phyloP scores from a whole-genome alignment of 176 grass and related monocot species.

The Rhynchospora breviuscula region DNA sequence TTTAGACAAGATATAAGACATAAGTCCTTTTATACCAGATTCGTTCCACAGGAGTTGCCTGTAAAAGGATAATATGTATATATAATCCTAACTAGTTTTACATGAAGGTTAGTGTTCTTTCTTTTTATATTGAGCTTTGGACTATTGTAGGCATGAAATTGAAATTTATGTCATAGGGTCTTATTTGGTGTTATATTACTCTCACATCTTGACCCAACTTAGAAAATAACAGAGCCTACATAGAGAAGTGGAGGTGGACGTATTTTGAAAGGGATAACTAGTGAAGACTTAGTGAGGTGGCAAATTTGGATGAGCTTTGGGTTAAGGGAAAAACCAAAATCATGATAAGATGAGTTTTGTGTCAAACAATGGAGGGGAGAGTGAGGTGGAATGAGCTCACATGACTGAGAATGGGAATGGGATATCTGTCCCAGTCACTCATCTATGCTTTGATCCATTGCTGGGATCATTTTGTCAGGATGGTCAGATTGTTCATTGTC shows the following conservation, averaged over 20 bases:
- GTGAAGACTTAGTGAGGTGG: background rate
- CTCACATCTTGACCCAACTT: background rate
- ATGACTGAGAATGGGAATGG: background rate
- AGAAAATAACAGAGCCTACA: background rate
- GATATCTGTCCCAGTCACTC: background rate
- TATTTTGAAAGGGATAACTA: background rate
- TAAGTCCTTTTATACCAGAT: background rate
- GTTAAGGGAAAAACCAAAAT: too few species aligned
- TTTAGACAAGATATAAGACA: background rate
- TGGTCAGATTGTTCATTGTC: too few species aligned
- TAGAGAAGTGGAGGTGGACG: background rate
- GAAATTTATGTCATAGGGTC: background rate
- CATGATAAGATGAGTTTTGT: too few species aligned
- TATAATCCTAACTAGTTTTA: background rate
- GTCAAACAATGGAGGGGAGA: too few species aligned
- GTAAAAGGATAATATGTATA: background rate
- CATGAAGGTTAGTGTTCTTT: background rate
- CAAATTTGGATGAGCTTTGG: background rate
- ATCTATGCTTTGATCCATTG: background rate
- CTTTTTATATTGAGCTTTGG: background rate
- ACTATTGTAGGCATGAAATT: background rate
- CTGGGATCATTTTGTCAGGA: background rate
- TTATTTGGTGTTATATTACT: background rate
- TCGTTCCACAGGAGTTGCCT: too few species aligned
- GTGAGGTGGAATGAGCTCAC: background rate